A percentile compares a stretch with the other conserved stretches of the same genome.
Conservation (phyloP, 2,329 filamentous ascomycete species). For the Exophiala viscosa region DNA sequence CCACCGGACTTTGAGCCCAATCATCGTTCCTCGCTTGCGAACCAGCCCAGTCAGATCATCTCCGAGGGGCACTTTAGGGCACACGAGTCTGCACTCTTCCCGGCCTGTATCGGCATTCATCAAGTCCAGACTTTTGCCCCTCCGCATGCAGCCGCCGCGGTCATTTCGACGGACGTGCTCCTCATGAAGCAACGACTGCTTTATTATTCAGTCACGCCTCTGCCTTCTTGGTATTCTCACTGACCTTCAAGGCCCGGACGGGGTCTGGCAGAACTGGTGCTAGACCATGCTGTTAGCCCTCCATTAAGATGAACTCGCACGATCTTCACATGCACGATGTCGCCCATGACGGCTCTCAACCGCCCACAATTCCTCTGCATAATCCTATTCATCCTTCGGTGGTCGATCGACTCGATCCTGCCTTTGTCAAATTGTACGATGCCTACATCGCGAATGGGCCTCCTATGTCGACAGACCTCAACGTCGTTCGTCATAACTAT, state of each 20-base stretch:
- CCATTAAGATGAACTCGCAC: constrained; percentile 14
- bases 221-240: constrained; percentile 3
- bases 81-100: too few relatives aligned
- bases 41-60: neutral
- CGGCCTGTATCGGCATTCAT: too few relatives aligned
- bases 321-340: constrained; percentile 18
- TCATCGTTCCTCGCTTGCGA: constrained; percentile 4
- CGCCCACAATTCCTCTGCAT: constrained; percentile 8
- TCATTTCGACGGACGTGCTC: too few relatives aligned
- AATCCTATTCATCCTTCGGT: constrained; percentile 26
- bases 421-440: constrained; percentile 28
- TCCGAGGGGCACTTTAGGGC: too few relatives aligned
- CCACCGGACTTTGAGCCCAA: constrained; percentile 17
- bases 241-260: neutral
- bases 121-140: neutral
- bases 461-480: constrained; percentile 21
- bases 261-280: neutral
- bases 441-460: constrained; percentile 25
- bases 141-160: neutral
- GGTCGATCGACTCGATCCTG: constrained; percentile 26
- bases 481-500: constrained; percentile 27
- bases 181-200: too few relatives aligned
- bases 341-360: neutral
- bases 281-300: too few relatives aligned
- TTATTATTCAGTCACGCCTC: neutral